Evolutionary conservation across 73 alveolate genomes (phyloP), one percentile per base, ranked within the genome.

Genomic region (Paramecium bursaria): DNA sequence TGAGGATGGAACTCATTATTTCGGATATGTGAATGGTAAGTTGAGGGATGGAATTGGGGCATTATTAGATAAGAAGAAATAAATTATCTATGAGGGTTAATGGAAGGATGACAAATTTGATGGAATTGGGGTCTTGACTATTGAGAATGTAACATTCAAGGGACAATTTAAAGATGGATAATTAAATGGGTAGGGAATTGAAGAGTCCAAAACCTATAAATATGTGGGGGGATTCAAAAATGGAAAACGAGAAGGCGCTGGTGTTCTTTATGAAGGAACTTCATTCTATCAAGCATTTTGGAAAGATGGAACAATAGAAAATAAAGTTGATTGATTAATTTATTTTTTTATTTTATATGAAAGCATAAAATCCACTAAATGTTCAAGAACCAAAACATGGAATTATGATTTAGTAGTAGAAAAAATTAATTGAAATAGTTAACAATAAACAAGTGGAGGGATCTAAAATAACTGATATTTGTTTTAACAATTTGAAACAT

Each of bases 401-500:
- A 67, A 67, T 67, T 11, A 13, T 39, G 17, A 67, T 67, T 14
- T 39, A 35, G 4, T n/a, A 67, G 17, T 26, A 47, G 7, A 67
- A 67, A 14, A 67, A 25, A 47, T n/a, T 67, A 17, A 47, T 47
- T 10, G 82, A 67, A 42, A 57, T 67, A 67, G 82, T 67, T 23
- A 67, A 67, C 27, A 67, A 67, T 44, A 67, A 67, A 47, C 22
- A 42, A 30, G 55, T 67, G 6, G 82, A 67, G 30, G 21, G 22
- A 39, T 42, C 82, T 0, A 67, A 67, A 47, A 67, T 67, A 15
- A 79, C 89, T 10, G 89, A 53, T 22, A 42, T 53, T 29, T 79
- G 89, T 33, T 53, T 53, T 79, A 79, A 79, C 53, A 79, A 79
- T 22, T 26, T 14, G 74, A 79, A 79, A 55, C 54, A 79, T 79